Percentiles rank a stretch among this genome's conserved stretches.
Conservation (phyloP, 2,329 filamentous ascomycete genomes). For the Cadophora sp. region DNA sequence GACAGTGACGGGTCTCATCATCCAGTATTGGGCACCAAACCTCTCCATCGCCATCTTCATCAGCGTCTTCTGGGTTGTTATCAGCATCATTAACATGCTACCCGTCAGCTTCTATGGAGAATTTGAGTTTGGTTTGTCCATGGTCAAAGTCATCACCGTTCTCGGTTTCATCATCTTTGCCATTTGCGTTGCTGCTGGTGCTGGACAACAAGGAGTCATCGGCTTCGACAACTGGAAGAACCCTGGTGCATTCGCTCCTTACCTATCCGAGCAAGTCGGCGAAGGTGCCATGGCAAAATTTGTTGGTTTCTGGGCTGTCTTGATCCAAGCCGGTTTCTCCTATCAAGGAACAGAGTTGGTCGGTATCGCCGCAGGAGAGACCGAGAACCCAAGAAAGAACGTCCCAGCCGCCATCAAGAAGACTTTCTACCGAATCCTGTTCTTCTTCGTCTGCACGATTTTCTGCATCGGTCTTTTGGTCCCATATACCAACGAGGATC, state of each 20-base stretch:
- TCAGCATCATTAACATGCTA: constrained; percentile 73
- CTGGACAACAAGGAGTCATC: constrained; percentile 71
- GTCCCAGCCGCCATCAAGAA: constrained; percentile 76
- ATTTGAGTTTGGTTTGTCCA: constrained; percentile 79
- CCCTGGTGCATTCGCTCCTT: constrained; percentile 72
- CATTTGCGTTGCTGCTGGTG: constrained; percentile 77
- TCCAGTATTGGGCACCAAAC: constrained; percentile 72
- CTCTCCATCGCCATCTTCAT: constrained; percentile 77
- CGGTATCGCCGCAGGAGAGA: constrained; percentile 80
- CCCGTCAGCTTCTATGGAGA: constrained; percentile 78
- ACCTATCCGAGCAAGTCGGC: constrained; percentile 52
- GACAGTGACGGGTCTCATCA: constrained; percentile 74
- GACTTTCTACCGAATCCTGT: constrained; percentile 78
- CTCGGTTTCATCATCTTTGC: constrained; percentile 78
- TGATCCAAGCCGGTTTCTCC: constrained; percentile 73
- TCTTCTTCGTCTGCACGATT: constrained; percentile 68
- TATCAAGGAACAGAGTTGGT: constrained; percentile 79
- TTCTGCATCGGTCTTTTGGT: constrained; percentile 78
- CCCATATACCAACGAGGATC: constrained; percentile 63
- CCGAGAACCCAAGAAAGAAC: constrained; percentile 72
- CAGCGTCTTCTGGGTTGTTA: constrained; percentile 73
- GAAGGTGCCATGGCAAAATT: constrained; percentile 64
- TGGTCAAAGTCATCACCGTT: constrained; percentile 78
- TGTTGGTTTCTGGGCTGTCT: constrained; percentile 72
- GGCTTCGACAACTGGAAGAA: constrained; percentile 75